phyloP scores from a whole-genome alignment of 805 yeast species.

The Zygotorulaspora danielsina region DNA sequence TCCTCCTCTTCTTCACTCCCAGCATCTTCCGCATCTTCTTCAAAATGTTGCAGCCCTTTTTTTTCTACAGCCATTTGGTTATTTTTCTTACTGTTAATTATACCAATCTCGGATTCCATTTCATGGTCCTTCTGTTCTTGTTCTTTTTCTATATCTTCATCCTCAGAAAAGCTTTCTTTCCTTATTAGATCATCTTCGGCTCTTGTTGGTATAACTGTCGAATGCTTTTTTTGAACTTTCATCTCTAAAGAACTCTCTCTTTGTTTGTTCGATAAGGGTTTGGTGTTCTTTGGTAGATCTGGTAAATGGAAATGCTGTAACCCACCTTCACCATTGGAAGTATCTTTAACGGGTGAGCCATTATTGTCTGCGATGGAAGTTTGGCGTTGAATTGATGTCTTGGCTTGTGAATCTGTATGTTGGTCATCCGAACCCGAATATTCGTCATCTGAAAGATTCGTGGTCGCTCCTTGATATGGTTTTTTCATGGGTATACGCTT shows the following conservation, averaged over 20 bases:
- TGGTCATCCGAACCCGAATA: constrained; percentile 20
- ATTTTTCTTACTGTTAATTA: neutral
- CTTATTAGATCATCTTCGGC: constrained; percentile 18
- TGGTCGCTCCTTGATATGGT: constrained; percentile 22
- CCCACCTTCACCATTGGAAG: constrained; percentile 20
- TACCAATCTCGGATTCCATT: constrained; percentile 7
- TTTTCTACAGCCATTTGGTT: neutral
- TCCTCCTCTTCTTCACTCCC: constrained; percentile 6
- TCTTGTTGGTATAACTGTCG: constrained; percentile 3
- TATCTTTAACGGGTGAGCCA: constrained; percentile 30
- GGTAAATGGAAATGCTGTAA: constrained; percentile 29
- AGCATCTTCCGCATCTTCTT: neutral
- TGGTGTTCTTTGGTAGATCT: constrained; percentile 24
- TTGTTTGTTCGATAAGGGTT: constrained; percentile 12
- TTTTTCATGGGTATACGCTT: constrained; percentile 37
- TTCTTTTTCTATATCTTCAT: constrained; percentile 19
- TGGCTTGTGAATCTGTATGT: constrained; percentile 8
- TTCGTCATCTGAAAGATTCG: constrained; percentile 13
- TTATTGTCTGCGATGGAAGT: constrained; percentile 35
- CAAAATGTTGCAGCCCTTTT: neutral
- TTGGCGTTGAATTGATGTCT: constrained; percentile 21
- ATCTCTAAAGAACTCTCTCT: constrained; percentile 29
- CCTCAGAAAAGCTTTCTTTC: constrained; percentile 25
- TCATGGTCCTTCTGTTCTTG: constrained; percentile 11
- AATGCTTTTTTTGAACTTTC: constrained; percentile 14